Percentiles rank a stretch among this genome's conserved stretches.
phyloP scores from a whole-genome alignment of 371 early-diverging fungal species.

The Choanephora cucurbitarum region DNA sequence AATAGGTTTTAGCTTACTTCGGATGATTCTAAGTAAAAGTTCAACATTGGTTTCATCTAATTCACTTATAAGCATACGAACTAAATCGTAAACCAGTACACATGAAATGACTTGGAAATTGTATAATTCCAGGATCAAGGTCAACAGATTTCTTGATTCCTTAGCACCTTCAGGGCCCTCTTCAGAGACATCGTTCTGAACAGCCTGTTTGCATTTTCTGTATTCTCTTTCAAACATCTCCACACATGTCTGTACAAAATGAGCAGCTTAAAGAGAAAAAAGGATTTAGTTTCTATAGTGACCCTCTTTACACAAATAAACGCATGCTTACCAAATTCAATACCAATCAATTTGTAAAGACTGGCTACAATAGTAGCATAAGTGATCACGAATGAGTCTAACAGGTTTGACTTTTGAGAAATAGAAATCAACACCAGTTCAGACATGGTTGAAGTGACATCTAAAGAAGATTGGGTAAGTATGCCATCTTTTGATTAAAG shows the following conservation, averaged over 20 bases:
- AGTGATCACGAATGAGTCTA: conserved; percentile 87
- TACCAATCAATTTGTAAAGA: conserved; percentile 79
- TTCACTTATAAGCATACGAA: conserved; percentile 67
- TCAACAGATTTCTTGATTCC: conserved; percentile 78
- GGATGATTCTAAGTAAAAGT: conserved; percentile 80
- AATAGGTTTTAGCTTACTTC: too few species aligned
- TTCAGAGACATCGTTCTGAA: conserved; percentile 41
- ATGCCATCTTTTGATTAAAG: neutral
- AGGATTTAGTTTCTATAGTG: too few species aligned
- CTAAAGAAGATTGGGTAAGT: conserved; percentile 37
- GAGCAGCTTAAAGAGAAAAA: too few species aligned
- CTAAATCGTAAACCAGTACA: conserved; percentile 85
- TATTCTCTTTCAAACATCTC: conserved; percentile 69
- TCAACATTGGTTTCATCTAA: conserved; percentile 86
- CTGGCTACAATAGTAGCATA: conserved; percentile 87
- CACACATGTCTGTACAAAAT: conserved; percentile 82
- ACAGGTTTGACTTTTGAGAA: conserved; percentile 76
- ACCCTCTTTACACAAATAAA: too few species aligned
- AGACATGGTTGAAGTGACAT: conserved; percentile 85
- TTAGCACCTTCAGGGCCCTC: conserved; percentile 57
- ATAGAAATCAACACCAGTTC: conserved; percentile 76
- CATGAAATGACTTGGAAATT: conserved; percentile 88
- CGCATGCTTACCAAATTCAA: conserved; percentile 75
- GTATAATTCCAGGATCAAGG: conserved; percentile 84
- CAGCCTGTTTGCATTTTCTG: conserved; percentile 25